phyloP scores from a whole-genome alignment of 73 alveolate genomes.

The Paramecium pentaurelia region DNA sequence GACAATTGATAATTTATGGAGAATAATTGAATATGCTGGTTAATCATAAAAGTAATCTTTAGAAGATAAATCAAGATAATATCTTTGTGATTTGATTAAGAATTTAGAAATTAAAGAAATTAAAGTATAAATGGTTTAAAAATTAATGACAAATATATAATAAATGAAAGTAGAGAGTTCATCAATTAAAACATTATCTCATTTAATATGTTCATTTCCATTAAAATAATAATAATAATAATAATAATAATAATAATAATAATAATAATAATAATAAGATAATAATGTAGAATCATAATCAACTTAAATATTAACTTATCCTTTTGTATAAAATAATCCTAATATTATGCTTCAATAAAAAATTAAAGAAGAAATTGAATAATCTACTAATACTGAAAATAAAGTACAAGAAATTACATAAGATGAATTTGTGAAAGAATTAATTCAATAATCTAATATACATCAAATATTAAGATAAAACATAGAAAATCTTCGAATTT shows the following conservation, averaged over 20 bases:
- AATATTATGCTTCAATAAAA: not conserved
- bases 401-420: not conserved
- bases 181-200: constrained; percentile 18
- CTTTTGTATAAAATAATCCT: not conserved
- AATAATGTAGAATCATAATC: not conserved
- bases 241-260: not conserved
- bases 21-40: not conserved
- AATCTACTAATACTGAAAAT: not conserved
- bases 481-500: not conserved
- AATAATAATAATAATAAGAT: not conserved
- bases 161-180: not conserved
- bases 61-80: constrained; percentile 9
- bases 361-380: not conserved
- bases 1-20: not conserved
- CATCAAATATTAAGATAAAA: not conserved
- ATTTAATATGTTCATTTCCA: not conserved
- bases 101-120: not conserved
- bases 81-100: constrained; percentile 29
- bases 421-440: not conserved
- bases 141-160: not conserved
- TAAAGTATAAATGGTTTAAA: not conserved
- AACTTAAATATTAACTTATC: not conserved
- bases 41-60: not conserved
- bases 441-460: not conserved
- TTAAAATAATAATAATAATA: not conserved